Conservation (phyloP, 2,329 filamentous ascomycete species). For the Diplodia scrobiculata region DNA sequence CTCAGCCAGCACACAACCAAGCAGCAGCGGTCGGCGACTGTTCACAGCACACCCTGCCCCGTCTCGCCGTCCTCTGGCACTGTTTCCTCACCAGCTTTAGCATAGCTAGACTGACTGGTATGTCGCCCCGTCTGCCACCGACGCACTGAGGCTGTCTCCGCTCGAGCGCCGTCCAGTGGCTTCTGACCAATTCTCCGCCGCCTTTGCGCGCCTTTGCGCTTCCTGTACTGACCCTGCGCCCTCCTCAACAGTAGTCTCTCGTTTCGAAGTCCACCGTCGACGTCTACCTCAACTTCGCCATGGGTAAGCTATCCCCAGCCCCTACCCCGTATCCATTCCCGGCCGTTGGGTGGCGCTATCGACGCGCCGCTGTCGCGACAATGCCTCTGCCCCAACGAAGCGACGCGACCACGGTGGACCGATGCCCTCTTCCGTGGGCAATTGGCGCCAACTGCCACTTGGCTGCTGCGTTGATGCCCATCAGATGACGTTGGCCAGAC, state of each 20-base stretch:
- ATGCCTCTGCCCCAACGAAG: conserved; percentile 1
- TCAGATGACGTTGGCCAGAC: conserved; percentile 3
- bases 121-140: conserved; percentile 33
- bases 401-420: not conserved
- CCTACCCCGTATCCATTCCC: conserved; percentile 18
- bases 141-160: conserved; percentile 31
- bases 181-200: conserved; percentile 27
- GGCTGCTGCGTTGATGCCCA: conserved; percentile 17
- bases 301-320: conserved; percentile 40
- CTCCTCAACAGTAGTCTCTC: conserved; percentile 40
- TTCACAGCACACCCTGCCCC: conserved; percentile 32
- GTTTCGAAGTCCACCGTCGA: conserved; percentile 38
- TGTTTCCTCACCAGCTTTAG: conserved; percentile 34
- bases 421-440: not conserved
- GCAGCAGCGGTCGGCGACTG: conserved; percentile 28
- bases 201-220: conserved; percentile 29
- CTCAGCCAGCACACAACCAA: conserved; percentile 23
- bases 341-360: not conserved
- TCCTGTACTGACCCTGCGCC: conserved; percentile 34
- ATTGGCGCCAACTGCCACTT: conserved; percentile 16
- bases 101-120: conserved; percentile 45
- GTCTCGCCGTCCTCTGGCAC: conserved; percentile 34
- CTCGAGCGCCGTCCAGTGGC: conserved; percentile 40
- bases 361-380: conserved; percentile 8
- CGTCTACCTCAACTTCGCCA: conserved; percentile 40